Evolutionary conservation across 2,329 filamentous ascomycete genomes (phyloP), one percentile per base, ranked within the genome.

Genomic region (Botrytis byssoidea): DNA sequence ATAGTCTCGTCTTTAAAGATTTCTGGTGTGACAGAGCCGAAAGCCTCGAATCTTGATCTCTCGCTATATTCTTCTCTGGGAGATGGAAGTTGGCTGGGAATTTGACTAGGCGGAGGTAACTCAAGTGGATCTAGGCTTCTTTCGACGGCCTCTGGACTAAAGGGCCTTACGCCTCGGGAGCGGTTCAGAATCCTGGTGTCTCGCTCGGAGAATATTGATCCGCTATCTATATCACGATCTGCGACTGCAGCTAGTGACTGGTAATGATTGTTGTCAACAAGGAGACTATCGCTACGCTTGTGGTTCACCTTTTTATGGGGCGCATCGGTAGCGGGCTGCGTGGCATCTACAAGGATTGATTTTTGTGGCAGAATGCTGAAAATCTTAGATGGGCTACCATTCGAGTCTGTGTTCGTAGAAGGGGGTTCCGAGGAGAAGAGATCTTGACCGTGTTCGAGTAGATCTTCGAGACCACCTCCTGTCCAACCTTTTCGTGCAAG

Each of bases 401-500:
- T 81, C 42, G 82, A 80, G 46, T 81, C 82, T 14, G 80, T 80
- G 71, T 82, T 82, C 8, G 81, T 80, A 10, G 81, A 81, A 12
- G 73, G 59, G 22, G 79, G 79, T 75, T 83, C 77, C 81, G 83
- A 83, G 4, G 87, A 87, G 74, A 90, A 90, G 29, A 91, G 82
- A 79, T 92, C 90, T 51, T 85, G 84, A 14, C 89, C 90, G 78
- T 87, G 88, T 74, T 92, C 90, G 4, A 92, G 83, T 6, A 92
- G 82, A 48, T 91, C 90, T 74, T 92, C 90, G 42, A 92, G 82
- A 0, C 90, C 90, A 44, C 90, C 90, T 55, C 90, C 90, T 32
- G 84, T 87, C 90, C 90, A 92, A 12, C 90, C 90, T 78, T 92
- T 92, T 74, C 89, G 83, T 32, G 90, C 90, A 37, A 92, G 82